Conservation (phyloP, 2,329 filamentous ascomycete species). For the Apiospora phragmitis region DNA sequence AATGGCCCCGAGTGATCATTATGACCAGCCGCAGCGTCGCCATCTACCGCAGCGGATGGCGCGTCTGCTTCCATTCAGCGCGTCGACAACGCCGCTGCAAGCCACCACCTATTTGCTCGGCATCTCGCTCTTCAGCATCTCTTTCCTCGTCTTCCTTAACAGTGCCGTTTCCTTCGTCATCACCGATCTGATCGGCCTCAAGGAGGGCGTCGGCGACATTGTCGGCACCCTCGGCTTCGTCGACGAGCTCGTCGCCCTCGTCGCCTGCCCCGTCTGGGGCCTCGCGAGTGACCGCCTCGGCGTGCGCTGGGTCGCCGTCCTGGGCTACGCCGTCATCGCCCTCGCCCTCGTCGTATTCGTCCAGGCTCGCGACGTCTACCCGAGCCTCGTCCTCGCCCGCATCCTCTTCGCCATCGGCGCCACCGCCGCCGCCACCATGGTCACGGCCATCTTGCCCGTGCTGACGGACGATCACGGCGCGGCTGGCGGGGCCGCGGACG, state of each 20-base stretch:
- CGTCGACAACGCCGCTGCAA: slow-evolving; percentile 60
- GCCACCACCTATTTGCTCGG: slow-evolving; percentile 76
- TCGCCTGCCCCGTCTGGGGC: slow-evolving; percentile 81
- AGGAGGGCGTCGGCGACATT: slow-evolving; percentile 72
- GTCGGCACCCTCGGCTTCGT: slow-evolving; percentile 84
- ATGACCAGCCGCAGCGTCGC: background rate
- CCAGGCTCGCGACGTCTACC: slow-evolving; percentile 84
- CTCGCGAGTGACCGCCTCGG: slow-evolving; percentile 75
- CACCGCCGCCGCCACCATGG: slow-evolving; percentile 93
- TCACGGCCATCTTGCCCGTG: slow-evolving; percentile 86
- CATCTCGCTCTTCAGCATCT: slow-evolving; percentile 83
- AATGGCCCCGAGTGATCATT: background rate
- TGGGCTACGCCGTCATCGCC: slow-evolving; percentile 82
- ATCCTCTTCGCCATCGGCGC: slow-evolving; percentile 88
- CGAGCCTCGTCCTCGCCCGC: slow-evolving; percentile 80
- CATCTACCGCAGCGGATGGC: slow-evolving; percentile 25
- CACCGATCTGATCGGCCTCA: slow-evolving; percentile 76
- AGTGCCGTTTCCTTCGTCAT: slow-evolving; percentile 82
- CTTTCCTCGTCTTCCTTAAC: slow-evolving; percentile 88
- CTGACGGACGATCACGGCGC: slow-evolving; percentile 54
- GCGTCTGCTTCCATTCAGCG: slow-evolving; percentile 58
- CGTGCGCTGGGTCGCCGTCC: slow-evolving; percentile 69
- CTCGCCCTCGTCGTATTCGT: slow-evolving; percentile 78
- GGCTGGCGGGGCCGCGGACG: slow-evolving; percentile 21
- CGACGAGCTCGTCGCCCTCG: slow-evolving; percentile 78